Conservation (phyloP, 495 filamentous ascomycete genomes). For the Ascodesmis nigricans region DNA sequence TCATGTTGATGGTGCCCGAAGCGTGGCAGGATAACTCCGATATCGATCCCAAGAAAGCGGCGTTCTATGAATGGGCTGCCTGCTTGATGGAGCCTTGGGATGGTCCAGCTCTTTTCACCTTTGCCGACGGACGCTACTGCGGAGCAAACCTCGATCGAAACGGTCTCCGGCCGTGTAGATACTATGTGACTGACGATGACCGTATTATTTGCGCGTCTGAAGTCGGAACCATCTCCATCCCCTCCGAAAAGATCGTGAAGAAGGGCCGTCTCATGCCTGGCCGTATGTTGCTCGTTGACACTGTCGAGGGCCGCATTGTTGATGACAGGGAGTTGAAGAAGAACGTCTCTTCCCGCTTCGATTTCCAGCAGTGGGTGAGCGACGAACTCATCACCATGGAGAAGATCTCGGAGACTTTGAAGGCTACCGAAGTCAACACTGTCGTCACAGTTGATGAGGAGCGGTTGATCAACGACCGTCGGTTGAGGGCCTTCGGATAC, state of each 20-base stretch:
- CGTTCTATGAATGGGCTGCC: conserved; percentile 98
- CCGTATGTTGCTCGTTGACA: conserved; percentile 95
- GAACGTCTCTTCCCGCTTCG: conserved; percentile 59
- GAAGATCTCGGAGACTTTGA: conserved; percentile 14
- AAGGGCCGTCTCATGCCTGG: conserved; percentile 92
- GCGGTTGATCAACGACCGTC: conserved; percentile 65
- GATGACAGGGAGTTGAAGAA: conserved; percentile 87
- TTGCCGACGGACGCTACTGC: conserved; percentile 92
- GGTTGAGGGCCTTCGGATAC: conserved; percentile 80
- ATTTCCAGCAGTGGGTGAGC: conserved; percentile 79
- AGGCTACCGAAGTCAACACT: conserved; percentile 31
- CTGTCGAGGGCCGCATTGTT: conserved; percentile 82
- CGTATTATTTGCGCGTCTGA: conserved; percentile 97
- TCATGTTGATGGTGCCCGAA: conserved; percentile 98
- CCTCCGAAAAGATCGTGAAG: conserved; percentile 74
- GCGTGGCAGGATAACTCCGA: conserved; percentile 88
- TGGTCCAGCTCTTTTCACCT: conserved; percentile 92
- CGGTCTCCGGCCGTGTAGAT: conserved; percentile 87
- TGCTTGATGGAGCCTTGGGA: conserved; percentile 99
- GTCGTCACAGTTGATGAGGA: conserved; percentile 41
- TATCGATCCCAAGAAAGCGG: conserved; percentile 90
- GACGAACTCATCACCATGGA: conserved; percentile 50
- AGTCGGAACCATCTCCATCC: conserved; percentile 82
- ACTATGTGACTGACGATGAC: conserved; percentile 95
- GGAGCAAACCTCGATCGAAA: conserved; percentile 98